Percentiles rank a stretch among this genome's conserved stretches.
These are phyloP conservation scores for Aureobasidium sp. DNA, from an alignment of 2,329 filamentous ascomycete species.

Conservation along the genomic window DNA sequence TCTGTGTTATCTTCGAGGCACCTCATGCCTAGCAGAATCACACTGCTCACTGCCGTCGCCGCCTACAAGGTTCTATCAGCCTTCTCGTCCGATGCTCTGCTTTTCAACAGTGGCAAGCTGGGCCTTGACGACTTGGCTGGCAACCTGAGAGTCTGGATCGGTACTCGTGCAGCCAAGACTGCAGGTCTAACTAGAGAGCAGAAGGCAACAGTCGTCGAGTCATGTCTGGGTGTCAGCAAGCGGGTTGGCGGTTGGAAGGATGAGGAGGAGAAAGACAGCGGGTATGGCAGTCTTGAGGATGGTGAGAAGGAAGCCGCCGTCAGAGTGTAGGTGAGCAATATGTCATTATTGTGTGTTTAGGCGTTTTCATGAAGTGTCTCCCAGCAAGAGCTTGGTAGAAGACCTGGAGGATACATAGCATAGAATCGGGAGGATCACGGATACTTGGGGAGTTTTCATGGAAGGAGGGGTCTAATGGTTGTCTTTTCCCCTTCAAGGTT, in stretches of 20 bases:
- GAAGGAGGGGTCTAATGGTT: neutral
- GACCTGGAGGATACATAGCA: neutral
- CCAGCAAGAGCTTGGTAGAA: conserved; percentile 4
- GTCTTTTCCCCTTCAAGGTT: neutral
- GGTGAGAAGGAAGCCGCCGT: neutral
- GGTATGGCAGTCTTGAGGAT: conserved; percentile 24
- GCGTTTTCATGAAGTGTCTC: neutral
- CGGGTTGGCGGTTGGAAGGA: conserved; percentile 34
- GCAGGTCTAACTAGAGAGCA: conserved; percentile 35
- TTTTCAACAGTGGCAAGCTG: conserved; percentile 29
- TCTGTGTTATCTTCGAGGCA: conserved; percentile 35
- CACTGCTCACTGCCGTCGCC: conserved; percentile 41
- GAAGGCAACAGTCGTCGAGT: conserved; percentile 33
- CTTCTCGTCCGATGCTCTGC: conserved; percentile 29
- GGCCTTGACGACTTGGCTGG: conserved; percentile 40
- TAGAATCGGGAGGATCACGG: neutral
- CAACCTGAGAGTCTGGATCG: conserved; percentile 41
- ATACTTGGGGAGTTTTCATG: neutral
- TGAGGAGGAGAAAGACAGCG: conserved; percentile 24
- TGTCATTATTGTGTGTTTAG: neutral
- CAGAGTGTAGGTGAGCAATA: neutral
- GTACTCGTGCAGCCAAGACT: conserved; percentile 35
- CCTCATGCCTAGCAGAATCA: conserved; percentile 34
- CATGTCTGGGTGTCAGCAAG: conserved; percentile 38
- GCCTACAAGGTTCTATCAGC: conserved; percentile 35